Base-by-base conservation (phyloP, 805 yeast genomes). In the Yarrowia porcina region DNA sequence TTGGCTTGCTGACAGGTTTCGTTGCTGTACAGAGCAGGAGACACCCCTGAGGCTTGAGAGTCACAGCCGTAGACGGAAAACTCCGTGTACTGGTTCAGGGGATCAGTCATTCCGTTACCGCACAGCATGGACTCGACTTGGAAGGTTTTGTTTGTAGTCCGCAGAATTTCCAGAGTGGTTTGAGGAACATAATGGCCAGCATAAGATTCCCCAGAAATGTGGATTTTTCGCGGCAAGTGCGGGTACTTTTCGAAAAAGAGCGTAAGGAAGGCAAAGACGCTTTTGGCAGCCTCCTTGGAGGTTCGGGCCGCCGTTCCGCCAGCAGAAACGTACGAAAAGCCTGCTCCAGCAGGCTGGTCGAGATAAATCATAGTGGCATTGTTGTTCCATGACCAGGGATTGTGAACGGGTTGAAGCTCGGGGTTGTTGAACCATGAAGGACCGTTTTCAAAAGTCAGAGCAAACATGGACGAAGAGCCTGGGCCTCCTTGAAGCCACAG, bases 31-130 rank as follows among this genome's bases (percentile, higher is more conserved):
- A 88, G 88, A 65, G 87, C 91, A 63, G 90, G 93, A 17, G 82
- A 76, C 6, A 35, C 61, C 4, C 96, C 96, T 66, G 94, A 94
- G 66, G 81, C 74, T 20, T 49, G 21, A 66, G 82, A 73, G 61
- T 94, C 90, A 75, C 97, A 91, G 8, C 96, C 94, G 97, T 91
- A 90, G 68, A 93, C 94, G 73, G 87, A 83, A 71, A 89, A 90
- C 75, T 85, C 84, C 64, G 82, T 81, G 71, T 87, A 85, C 78
- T 90, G 96, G 54, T 82, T 80, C 64, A 87, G 77, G 6, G 96
- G 87, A 73, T 89, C 96, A 33, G 96, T 90, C 56, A 63, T 35
- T 63, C 97, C 97, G 72, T 91, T 91, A 66, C 97, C 97, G 69
- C 92, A 90, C 71, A 91, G 72, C 18, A 90, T 86, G 4, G 96